phyloP scores from a whole-genome alignment of 2,329 filamentous ascomycete genomes.

The Fusarium equiseti region DNA sequence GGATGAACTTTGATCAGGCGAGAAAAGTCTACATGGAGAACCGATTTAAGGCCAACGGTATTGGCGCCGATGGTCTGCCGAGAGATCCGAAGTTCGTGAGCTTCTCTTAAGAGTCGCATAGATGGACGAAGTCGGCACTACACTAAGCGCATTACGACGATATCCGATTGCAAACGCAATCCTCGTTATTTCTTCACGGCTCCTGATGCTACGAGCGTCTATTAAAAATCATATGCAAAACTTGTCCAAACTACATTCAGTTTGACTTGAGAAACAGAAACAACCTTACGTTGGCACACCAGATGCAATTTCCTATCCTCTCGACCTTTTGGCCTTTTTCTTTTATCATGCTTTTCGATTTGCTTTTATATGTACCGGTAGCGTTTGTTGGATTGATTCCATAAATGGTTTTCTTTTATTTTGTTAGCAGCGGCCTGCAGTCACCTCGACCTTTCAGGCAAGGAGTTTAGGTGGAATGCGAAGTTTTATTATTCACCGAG shows the following conservation, averaged over 20 bases:
- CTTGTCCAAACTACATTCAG: conserved; percentile 5
- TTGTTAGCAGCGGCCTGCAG: conserved; percentile 16
- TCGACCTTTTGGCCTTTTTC: conserved; percentile 2
- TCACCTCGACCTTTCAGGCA: conserved; percentile 24
- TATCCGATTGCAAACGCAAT: not conserved
- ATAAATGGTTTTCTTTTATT: conserved; percentile 10
- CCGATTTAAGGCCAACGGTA: conserved; percentile 86
- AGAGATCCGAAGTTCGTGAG: conserved; percentile 96
- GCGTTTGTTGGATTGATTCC: conserved; percentile 14
- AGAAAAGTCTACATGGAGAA: conserved; percentile 87
- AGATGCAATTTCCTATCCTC: conserved; percentile 34
- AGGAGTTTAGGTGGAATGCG: conserved; percentile 39
- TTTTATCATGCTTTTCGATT: conserved; percentile 16
- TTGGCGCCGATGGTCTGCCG: conserved; percentile 87
- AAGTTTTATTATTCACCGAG: conserved; percentile 40
- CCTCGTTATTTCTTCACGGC: not conserved
- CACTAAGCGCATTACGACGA: conserved; percentile 10
- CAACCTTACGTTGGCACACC: conserved; percentile 34
- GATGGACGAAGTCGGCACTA: not conserved
- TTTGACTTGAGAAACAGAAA: conserved; percentile 4
- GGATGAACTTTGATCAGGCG: conserved; percentile 91
- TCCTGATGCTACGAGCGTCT: conserved; percentile 3
- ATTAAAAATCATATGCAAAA: not conserved
- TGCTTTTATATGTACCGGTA: not conserved
- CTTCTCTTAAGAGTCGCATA: conserved; percentile 64